phyloP scores from a whole-genome alignment of 495 filamentous ascomycete genomes.

The Xylaria longipes region DNA sequence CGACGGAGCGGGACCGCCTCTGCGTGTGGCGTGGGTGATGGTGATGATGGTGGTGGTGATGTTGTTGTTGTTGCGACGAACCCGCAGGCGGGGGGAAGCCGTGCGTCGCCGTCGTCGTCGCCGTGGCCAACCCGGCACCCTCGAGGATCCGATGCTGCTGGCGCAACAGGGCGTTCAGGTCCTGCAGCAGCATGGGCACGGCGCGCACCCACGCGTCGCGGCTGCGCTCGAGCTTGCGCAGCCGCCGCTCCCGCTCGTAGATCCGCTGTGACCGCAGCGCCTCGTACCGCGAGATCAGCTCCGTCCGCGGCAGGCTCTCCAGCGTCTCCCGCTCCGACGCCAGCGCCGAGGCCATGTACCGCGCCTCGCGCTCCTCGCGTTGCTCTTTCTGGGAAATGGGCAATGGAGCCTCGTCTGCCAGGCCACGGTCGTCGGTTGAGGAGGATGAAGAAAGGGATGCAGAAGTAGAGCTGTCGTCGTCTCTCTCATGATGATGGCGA shows the following conservation, averaged over 20 bases:
- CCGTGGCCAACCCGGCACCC: not conserved
- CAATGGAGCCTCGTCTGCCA: not conserved
- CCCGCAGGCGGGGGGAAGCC: not conserved
- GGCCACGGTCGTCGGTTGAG: slow-evolving; percentile 28
- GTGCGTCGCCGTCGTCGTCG: not conserved
- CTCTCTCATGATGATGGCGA: not conserved
- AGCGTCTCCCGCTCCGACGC: slow-evolving; percentile 27
- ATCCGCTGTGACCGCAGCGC: slow-evolving; percentile 38
- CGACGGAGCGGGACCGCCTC: slow-evolving; percentile 18
- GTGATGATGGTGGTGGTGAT: not conserved
- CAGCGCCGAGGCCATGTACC: slow-evolving; percentile 26
- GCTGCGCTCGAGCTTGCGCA: slow-evolving; percentile 42
- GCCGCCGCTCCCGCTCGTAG: slow-evolving; percentile 42
- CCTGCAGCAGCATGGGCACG: slow-evolving; percentile 42
- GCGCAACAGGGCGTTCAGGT: slow-evolving; percentile 36
- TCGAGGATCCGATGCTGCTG: slow-evolving; percentile 29
- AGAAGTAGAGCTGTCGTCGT: slow-evolving; percentile 23
- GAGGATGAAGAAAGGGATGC: slow-evolving; percentile 20
- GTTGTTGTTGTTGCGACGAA: not conserved
- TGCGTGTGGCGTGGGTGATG: not conserved
- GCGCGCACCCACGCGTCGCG: slow-evolving; percentile 40
- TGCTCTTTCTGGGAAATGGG: slow-evolving; percentile 21
- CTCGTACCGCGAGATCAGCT: slow-evolving; percentile 43
- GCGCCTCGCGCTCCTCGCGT: slow-evolving; percentile 28
- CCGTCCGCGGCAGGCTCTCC: slow-evolving; percentile 30